phyloP scores from a whole-genome alignment of 306 rosid genomes.

The Gynostemma pentaphyllum region DNA sequence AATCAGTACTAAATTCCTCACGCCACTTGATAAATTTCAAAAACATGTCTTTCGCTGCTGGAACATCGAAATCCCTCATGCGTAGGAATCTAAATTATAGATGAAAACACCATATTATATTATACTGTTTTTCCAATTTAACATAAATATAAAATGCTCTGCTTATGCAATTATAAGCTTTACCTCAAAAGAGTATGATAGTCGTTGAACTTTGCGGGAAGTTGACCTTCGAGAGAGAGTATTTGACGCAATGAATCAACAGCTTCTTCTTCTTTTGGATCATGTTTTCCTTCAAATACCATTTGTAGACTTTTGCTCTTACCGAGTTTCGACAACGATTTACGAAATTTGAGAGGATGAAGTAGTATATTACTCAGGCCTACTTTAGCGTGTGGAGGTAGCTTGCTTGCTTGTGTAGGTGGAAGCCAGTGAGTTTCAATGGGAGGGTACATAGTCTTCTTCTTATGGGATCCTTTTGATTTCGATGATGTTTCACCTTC shows the following conservation, averaged over 20 bases:
- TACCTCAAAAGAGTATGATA: constrained; percentile 87
- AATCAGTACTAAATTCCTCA: constrained; percentile 50
- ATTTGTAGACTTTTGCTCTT: constrained; percentile 34
- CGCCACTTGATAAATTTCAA: constrained; percentile 75
- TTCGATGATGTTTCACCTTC: constrained; percentile 19
- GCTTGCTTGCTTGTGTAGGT: constrained; percentile 11
- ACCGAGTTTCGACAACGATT: constrained; percentile 26
- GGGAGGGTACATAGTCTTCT: constrained; percentile 45
- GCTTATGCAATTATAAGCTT: too few relatives aligned
- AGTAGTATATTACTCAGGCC: constrained; percentile 33
- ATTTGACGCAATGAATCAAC: constrained; percentile 48
- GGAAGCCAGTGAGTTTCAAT: constrained; percentile 60
- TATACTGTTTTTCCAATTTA: too few relatives aligned
- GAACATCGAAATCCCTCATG: constrained; percentile 69
- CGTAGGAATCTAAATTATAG: constrained; percentile 53
- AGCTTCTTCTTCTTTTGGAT: constrained; percentile 43
- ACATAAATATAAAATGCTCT: too few relatives aligned
- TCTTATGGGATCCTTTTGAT: constrained; percentile 10
- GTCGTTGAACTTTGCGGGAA: constrained; percentile 51
- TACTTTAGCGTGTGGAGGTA: constrained; percentile 4
- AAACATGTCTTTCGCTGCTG: constrained; percentile 58
- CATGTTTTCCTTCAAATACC: constrained; percentile 49
- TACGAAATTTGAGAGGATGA: constrained; percentile 20
- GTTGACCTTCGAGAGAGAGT: constrained; percentile 41
- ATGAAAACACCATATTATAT: neutral